Evolutionary conservation across 768 basidiomycete species (phyloP), one percentile per base, ranked within the genome.

Genomic region (Peribolospora baueri): DNA sequence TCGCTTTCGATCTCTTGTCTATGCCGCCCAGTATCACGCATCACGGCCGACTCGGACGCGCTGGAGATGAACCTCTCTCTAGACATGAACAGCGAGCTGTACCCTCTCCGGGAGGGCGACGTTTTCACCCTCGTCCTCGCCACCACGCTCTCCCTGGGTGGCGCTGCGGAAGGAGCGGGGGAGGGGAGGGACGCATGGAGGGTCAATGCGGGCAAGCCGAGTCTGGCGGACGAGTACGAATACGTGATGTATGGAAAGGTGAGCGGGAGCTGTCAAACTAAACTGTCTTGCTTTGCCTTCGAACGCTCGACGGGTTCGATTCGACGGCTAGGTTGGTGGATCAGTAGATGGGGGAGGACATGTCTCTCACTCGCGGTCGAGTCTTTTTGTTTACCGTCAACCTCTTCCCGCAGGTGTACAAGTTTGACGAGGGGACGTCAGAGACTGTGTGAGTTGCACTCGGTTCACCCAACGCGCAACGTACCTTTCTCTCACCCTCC

Each of bases 201-300:
- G 82, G 84, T 60, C 70, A 79, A 54, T 50, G 43, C 87, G 68
- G 84, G 76, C 10, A 75, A 73, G 60, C 74, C 76, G 65, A 90
- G 80, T 8, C 66, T 98, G 38, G 91, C 95, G 59, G 82, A 87
- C 56, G 88, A 97, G 60, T 98, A 87, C 64, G 90, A 95, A 64
- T 98, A 97, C 72, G 91, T 98, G 60, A 95, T 95, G 88, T 88
- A 85, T 66, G 91, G 91, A 41, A 97, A 90, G 79, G 87, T 90
- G 60, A 60, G 71, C 61, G 40, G 37, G 5, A 3, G 0, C 7
- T 7, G 36, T 13, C 7, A 41, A 41, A 52, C 13, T 39, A 39
- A 7, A 10, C 9, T 52, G 37, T 4, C n/a, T 14, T 47, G 42
- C 5, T 7, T 40, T 55, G 7, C 42, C 39, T 36, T n/a, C 41